A percentile compares a stretch with the other conserved stretches of the same genome.
Evolutionary conservation across 371 early-diverging fungal genomes (phyloP).

Genomic region (Mortierella sp.): DNA sequence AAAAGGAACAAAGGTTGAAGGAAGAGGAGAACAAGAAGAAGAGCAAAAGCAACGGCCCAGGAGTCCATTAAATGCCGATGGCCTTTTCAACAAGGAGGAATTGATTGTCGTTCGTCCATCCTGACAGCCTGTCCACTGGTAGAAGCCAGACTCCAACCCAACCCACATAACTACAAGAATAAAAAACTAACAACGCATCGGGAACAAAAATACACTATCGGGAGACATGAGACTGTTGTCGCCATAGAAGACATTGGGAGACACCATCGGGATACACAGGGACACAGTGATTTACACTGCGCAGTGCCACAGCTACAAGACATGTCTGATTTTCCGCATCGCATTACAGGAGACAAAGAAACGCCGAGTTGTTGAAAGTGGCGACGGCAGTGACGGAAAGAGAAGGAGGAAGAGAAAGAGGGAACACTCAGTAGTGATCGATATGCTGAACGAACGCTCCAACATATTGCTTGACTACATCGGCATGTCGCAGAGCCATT

Average conservation of each 20-base stretch:
- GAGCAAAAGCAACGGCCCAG: slow-evolving; percentile 36
- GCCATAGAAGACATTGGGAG: neutral
- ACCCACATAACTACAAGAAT: neutral
- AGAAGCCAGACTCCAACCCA: neutral
- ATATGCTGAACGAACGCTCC: slow-evolving; percentile 47
- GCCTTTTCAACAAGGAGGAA: neutral
- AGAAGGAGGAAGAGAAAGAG: neutral
- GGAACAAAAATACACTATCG: neutral
- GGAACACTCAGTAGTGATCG: slow-evolving; percentile 19
- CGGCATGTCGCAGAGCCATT: slow-evolving; percentile 53
- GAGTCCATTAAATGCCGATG: slow-evolving; percentile 32
- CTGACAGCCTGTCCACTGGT: neutral
- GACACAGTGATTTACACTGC: neutral
- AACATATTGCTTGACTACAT: slow-evolving; percentile 54
- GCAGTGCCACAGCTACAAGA: neutral
- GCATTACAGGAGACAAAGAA: neutral
- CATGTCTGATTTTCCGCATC: neutral
- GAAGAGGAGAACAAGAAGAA: slow-evolving; percentile 53
- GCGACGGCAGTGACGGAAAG: neutral
- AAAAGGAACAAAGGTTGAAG: slow-evolving; percentile 43
- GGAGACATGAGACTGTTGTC: neutral
- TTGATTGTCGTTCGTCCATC: neutral
- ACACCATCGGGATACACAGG: neutral
- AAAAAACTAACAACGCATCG: neutral
- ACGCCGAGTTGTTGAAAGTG: neutral